Base-by-base conservation (phyloP, 2,329 filamentous ascomycete genomes). In the Cryphonectria japonica region DNA sequence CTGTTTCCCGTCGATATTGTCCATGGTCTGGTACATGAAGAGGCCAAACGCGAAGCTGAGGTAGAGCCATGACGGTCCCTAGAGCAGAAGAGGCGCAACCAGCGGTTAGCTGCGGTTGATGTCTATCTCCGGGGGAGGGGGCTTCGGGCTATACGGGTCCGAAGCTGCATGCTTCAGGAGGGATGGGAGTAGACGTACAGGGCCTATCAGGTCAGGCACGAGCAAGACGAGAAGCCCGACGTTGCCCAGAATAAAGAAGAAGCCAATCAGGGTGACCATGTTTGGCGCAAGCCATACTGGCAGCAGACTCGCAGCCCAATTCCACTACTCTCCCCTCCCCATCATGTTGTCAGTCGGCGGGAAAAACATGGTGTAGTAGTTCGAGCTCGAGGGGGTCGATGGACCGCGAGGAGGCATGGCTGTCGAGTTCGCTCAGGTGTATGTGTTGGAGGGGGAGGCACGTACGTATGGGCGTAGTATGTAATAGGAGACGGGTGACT, bases 11-110 rank as follows among this genome's bases (percentile, higher is more conserved):
- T 99, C 96, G 74, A 98, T 92, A 81, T 99, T 99, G 85, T 99
- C 96, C 92, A 99, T 95, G 19, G 96, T 99, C 76, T 96, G 97
- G 83, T 98, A 97, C 93, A 97, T 96, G 92, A 97, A 99, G 71
- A 99, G 87, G 57, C 96, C 96, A 75, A 97, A 88, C 1, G 95
- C 95, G 81, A 98, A 98, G 83, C 94, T 97, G 80, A 93, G 97
- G 84, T 97, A 98, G 29, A 98, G 82, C 95, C 96, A 98, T 77
- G 91, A 87, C 11, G 95, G 94, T 29, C 91, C 93, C 91, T 96
- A 59, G 57, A 69, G 50, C 19, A 34, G 16, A 46, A 46, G 41
- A 39, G 32, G 52, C n/a, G 39, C 34, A n/a, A 41, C 39, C 43
- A 57, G 59, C 37, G 73, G 73, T 74, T 68, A 67, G 65, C 34